phyloP scores from a whole-genome alignment of 306 rosid species.

The Cucurbita pepo region DNA sequence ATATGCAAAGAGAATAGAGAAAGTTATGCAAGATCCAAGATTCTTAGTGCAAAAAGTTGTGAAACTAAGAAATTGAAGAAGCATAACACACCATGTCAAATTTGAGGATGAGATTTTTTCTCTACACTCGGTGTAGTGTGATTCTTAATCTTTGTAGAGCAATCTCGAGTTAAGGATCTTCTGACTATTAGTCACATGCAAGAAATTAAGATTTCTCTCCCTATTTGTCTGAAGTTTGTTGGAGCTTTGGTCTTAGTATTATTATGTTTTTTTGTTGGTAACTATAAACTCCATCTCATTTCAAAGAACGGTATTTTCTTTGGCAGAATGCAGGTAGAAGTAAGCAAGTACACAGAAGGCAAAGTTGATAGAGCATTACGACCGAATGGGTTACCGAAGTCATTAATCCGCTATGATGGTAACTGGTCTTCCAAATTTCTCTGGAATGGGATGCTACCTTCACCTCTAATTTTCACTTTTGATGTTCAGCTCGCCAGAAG shows the following conservation, averaged over 20 bases:
- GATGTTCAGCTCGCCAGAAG: conserved; percentile 83
- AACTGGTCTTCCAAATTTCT: conserved; percentile 9
- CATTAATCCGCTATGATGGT: conserved; percentile 92
- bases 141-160: background rate
- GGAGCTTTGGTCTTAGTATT: background rate
- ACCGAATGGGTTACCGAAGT: conserved; percentile 83
- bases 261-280: background rate
- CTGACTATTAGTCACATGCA: background rate
- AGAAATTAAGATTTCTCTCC: background rate
- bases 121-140: background rate
- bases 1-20: background rate
- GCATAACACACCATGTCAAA: background rate
- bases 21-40: background rate
- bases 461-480: conserved; percentile 18
- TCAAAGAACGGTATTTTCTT: background rate
- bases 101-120: background rate
- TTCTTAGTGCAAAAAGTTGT: background rate
- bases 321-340: conserved; percentile 98
- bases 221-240: background rate
- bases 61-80: background rate
- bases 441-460: background rate
- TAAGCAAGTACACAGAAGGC: conserved; percentile 96
- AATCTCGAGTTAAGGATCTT: background rate
- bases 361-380: conserved; percentile 55
- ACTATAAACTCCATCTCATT: background rate